Conservation (phyloP, 2,329 filamentous ascomycete genomes). For the Fonsecaea monophora region DNA sequence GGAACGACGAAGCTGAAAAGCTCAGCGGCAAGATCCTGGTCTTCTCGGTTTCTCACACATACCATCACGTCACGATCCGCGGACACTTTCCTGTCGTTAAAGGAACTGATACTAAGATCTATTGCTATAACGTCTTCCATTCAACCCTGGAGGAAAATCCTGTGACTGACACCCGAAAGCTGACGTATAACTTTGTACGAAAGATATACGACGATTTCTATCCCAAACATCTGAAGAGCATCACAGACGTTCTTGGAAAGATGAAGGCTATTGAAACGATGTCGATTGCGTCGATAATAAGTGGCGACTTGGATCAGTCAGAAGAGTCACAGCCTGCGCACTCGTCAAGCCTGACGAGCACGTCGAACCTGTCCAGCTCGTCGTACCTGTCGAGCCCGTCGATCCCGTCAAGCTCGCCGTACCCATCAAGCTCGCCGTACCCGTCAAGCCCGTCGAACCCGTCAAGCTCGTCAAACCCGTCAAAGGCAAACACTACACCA, state of each 20-base stretch:
- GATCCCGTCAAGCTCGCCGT: too few species aligned
- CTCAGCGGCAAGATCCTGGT: slow-evolving; percentile 19
- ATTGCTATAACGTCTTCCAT: slow-evolving; percentile 12
- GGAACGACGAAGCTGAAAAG: slow-evolving; percentile 1
- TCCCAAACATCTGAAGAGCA: slow-evolving; percentile 19
- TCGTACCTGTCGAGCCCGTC: too few species aligned
- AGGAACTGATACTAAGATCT: not conserved
- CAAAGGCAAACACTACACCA: too few species aligned
- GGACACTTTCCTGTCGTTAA: not conserved
- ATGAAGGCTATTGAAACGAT: slow-evolving; percentile 4
- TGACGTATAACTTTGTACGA: slow-evolving; percentile 24
- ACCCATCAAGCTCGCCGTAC: too few species aligned
- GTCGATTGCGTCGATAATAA: slow-evolving; percentile 12
- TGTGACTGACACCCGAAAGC: slow-evolving; percentile 11
- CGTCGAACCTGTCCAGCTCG: too few species aligned
- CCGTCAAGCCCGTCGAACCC: too few species aligned
- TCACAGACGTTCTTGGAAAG: slow-evolving; percentile 14
- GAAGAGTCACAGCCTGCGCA: too few species aligned
- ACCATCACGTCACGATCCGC: slow-evolving; percentile 12
- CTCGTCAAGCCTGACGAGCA: too few species aligned
- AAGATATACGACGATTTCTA: slow-evolving; percentile 25
- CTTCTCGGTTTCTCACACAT: slow-evolving; percentile 19
- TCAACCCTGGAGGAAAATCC: slow-evolving; percentile 6
- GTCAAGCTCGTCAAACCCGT: too few species aligned
- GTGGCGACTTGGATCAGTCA: not conserved